A percentile compares a stretch with the other conserved stretches of the same genome.
phyloP scores from a whole-genome alignment of 2,329 filamentous ascomycete genomes.

The Cladophialophora psammophila region DNA sequence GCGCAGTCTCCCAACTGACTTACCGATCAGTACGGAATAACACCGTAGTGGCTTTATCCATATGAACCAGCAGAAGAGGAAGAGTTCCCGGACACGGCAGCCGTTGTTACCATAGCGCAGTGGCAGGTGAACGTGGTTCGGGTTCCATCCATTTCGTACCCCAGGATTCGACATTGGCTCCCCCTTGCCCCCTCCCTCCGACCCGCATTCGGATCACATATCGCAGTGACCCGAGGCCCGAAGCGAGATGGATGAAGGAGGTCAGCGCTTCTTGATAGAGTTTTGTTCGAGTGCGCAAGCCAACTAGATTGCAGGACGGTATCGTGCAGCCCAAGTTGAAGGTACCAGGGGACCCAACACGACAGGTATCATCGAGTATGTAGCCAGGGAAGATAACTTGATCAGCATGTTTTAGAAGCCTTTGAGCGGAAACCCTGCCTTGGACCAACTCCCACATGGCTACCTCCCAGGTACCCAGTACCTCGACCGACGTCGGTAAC shows the following conservation, averaged over 20 bases:
- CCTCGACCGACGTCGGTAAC: not conserved
- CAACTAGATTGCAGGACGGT: slow-evolving; percentile 3
- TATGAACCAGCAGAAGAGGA: not conserved
- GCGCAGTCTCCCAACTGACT: not conserved
- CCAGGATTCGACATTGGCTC: slow-evolving; percentile 5
- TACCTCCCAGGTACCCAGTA: slow-evolving; percentile 1
- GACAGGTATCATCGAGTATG: not conserved
- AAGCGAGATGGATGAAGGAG: slow-evolving; percentile 17
- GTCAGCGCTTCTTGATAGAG: slow-evolving; percentile 5
- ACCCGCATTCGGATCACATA: not conserved
- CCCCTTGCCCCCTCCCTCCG: slow-evolving; percentile 4
- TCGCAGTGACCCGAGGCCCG: slow-evolving; percentile 14
- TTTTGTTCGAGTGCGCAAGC: slow-evolving; percentile 3
- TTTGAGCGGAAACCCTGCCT: not conserved
- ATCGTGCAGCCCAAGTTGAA: not conserved
- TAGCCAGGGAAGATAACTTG: not conserved
- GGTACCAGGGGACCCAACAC: not conserved
- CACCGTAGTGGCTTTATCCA: slow-evolving; percentile 1
- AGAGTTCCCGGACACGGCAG: not conserved
- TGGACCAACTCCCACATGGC: not conserved
- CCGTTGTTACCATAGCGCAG: not conserved
- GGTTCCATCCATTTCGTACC: not conserved
- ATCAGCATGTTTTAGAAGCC: not conserved
- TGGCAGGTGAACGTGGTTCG: not conserved
- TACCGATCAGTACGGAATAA: slow-evolving; percentile 13